Evolutionary conservation across 495 filamentous ascomycete species (phyloP).

Genomic region (Podospora pseudocomata): DNA sequence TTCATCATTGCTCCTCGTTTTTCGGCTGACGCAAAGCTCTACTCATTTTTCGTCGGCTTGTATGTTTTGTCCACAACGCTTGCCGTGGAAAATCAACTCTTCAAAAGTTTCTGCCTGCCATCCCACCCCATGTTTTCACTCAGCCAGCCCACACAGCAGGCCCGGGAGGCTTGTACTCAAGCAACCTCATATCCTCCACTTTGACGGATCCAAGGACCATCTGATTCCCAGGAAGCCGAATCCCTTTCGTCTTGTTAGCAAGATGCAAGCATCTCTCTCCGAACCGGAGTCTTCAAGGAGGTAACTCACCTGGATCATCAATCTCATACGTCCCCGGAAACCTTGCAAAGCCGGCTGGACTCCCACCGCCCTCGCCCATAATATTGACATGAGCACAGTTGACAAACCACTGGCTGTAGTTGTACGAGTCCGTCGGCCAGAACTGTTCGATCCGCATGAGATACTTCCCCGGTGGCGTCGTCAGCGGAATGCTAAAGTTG

Average conservation of each 20-base stretch:
- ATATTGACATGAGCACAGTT: slow-evolving; percentile 25
- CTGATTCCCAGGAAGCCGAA: slow-evolving; percentile 12
- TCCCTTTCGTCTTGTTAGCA: slow-evolving; percentile 2
- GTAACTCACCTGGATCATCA: slow-evolving; percentile 18
- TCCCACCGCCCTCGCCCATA: slow-evolving; percentile 13
- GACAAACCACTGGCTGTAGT: slow-evolving; percentile 22
- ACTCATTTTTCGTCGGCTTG: too few species aligned
- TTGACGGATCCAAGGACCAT: slow-evolving; percentile 9
- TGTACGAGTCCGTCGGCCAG: slow-evolving; percentile 24
- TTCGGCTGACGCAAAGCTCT: too few species aligned
- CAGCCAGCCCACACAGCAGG: slow-evolving; percentile 23
- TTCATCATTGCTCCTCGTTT: too few species aligned
- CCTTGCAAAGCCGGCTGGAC: slow-evolving; percentile 13
- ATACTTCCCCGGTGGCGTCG: slow-evolving; percentile 42
- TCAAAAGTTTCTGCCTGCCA: too few species aligned
- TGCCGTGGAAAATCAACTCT: too few species aligned
- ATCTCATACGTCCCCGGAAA: slow-evolving; percentile 21
- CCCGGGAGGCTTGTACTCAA: slow-evolving; percentile 22
- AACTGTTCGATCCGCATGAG: slow-evolving; percentile 45
- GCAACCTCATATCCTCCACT: slow-evolving; percentile 13
- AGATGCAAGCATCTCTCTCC: background rate
- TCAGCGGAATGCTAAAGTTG: slow-evolving; percentile 37
- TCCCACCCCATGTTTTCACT: background rate
- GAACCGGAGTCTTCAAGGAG: too few species aligned
- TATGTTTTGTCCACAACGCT: too few species aligned